These are phyloP conservation scores for Ustilago cynodontis DNA, from an alignment of 1,284 basidiomycete species.

Conservation along the genomic window DNA sequence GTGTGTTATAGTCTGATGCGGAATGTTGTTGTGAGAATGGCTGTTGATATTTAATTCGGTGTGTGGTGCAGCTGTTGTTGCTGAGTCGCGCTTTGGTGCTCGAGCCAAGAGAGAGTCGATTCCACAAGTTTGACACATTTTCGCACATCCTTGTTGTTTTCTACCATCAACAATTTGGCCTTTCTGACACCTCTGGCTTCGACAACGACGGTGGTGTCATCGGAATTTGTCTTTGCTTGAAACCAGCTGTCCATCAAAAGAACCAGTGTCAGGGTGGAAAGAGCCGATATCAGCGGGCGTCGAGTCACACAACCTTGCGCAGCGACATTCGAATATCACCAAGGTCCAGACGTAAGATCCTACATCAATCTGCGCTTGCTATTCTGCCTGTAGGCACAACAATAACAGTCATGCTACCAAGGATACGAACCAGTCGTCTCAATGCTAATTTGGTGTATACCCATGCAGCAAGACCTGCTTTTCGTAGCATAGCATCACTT, in stretches of 20 bases:
- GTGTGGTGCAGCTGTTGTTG: too few relatives aligned
- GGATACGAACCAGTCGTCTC: background rate
- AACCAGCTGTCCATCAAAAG: too few relatives aligned
- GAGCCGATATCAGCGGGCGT: background rate
- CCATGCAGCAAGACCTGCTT: background rate
- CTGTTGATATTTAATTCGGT: too few relatives aligned
- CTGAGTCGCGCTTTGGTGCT: too few relatives aligned
- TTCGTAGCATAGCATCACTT: background rate
- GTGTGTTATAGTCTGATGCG: background rate
- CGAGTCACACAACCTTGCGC: conserved; percentile 2
- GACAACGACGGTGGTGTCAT: too few relatives aligned
- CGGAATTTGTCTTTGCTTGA: too few relatives aligned
- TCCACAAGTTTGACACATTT: too few relatives aligned
- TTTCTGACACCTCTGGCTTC: too few relatives aligned
- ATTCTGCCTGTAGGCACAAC: background rate
- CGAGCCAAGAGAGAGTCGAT: too few relatives aligned
- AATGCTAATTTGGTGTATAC: background rate
- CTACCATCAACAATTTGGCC: too few relatives aligned
- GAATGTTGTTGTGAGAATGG: background rate
- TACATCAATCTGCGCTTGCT: background rate
- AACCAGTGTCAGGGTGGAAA: too few relatives aligned
- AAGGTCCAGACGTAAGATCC: background rate
- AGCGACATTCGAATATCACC: background rate
- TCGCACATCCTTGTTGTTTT: too few relatives aligned
- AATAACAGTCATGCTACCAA: conserved; percentile 9